Evolutionary conservation across 2,329 filamentous ascomycete species (phyloP).

Genomic region (Neofusicoccum sp.): DNA sequence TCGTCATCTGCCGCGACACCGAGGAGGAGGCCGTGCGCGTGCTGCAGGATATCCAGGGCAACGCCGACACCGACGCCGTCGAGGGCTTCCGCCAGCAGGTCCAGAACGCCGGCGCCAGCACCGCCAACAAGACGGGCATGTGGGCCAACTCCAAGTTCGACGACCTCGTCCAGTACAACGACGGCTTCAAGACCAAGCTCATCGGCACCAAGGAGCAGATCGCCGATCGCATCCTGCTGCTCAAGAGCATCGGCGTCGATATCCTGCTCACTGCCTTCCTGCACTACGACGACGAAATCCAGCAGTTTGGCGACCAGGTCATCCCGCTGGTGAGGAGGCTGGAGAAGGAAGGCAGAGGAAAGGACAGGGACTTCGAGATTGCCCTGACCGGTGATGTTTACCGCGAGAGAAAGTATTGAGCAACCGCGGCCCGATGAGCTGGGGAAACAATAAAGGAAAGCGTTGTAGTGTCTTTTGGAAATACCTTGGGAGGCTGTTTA

Average conservation of each 20-base stretch:
- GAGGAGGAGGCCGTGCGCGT: constrained; percentile 52
- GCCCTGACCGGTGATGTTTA: constrained; percentile 50
- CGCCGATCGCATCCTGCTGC: constrained; percentile 49
- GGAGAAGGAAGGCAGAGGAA: constrained; percentile 50
- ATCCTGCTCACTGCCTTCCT: constrained; percentile 50
- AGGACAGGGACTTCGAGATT: constrained; percentile 48
- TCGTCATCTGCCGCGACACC: constrained; percentile 51
- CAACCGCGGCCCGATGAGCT: not conserved
- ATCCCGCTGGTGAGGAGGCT: constrained; percentile 49
- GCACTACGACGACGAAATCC: constrained; percentile 55
- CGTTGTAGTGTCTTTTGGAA: not conserved
- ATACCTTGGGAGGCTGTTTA: not conserved
- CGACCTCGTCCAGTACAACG: constrained; percentile 56
- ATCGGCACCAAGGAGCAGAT: constrained; percentile 54
- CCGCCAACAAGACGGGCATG: constrained; percentile 51
- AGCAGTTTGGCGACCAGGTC: constrained; percentile 48
- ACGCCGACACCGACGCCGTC: constrained; percentile 52
- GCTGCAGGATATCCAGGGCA: constrained; percentile 53
- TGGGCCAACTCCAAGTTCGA: constrained; percentile 54
- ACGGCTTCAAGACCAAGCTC: constrained; percentile 56
- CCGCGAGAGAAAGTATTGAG: constrained; percentile 23
- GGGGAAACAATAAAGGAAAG: not conserved
- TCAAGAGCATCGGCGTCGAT: constrained; percentile 47
- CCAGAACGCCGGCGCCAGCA: constrained; percentile 50
- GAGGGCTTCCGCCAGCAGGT: constrained; percentile 51